Evolutionary conservation across 345 rosid species (phyloP).

Genomic region (Pugionium cornutum): DNA sequence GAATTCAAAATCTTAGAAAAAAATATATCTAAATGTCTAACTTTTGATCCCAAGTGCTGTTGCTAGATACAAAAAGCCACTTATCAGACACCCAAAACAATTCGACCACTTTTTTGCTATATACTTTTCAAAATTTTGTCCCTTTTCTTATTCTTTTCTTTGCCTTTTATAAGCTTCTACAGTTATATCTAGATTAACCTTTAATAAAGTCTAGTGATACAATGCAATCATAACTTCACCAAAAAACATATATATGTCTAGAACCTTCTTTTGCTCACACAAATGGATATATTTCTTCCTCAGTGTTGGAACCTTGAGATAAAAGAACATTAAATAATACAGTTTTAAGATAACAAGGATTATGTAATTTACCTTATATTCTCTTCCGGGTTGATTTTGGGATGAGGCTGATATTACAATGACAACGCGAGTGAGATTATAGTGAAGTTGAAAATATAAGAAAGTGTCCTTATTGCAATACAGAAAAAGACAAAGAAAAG

Average conservation of each 20-base stretch:
- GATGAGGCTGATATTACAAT: slow-evolving; percentile 20
- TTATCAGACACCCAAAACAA: slow-evolving; percentile 44
- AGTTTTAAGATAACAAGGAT: neutral
- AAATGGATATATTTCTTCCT: slow-evolving; percentile 31
- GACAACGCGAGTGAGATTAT: slow-evolving; percentile 8
- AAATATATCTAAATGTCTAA: slow-evolving; percentile 36
- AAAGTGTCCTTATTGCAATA: slow-evolving; percentile 34
- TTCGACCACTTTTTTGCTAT: slow-evolving; percentile 43
- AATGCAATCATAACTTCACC: slow-evolving; percentile 41
- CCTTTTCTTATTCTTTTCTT: slow-evolving; percentile 2
- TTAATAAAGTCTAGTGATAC: slow-evolving; percentile 51
- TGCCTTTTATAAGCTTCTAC: slow-evolving; percentile 32
- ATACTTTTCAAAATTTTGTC: slow-evolving; percentile 42
- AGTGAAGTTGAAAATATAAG: slow-evolving; percentile 36
- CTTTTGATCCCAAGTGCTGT: slow-evolving; percentile 37
- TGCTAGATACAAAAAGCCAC: slow-evolving; percentile 36
- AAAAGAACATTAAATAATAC: neutral
- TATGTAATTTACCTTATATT: neutral
- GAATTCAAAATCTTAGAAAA: slow-evolving; percentile 22
- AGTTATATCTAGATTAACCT: slow-evolving; percentile 40
- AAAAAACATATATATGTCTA: slow-evolving; percentile 32
- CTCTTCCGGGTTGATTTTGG: slow-evolving; percentile 14
- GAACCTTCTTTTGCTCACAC: slow-evolving; percentile 29
- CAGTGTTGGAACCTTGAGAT: slow-evolving; percentile 21
- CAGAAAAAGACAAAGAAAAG: slow-evolving; percentile 32